Evolutionary conservation across 2,329 filamentous ascomycete species (phyloP), one percentile per base, ranked within the genome.

Genomic region (Monilinia aucupariae): DNA sequence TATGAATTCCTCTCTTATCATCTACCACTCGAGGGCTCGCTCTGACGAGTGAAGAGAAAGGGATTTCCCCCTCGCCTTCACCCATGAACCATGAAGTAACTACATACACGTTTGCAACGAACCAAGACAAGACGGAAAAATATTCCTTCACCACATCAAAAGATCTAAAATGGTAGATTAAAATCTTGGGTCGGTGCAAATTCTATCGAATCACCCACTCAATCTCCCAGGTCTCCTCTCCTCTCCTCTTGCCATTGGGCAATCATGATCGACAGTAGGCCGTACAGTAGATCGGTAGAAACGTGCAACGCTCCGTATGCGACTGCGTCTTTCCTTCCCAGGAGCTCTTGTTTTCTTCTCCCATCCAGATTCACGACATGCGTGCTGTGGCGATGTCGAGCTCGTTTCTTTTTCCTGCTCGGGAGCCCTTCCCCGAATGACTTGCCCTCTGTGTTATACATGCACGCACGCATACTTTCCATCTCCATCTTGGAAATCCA

Each of bases 71-170:
- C 53, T 56, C 53, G 47, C 41, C 47, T 56, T 47, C 41, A 56
- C 8, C 53, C 41, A 34, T 56, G 53, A 56, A 47, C 53, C 53
- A 34, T 56, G 53, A n/a, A 47, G 32, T 47, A 15, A 12, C 9
- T 12, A 17, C 27, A 47, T 6, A 3, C 27, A 30, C 27, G 6
- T 30, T 30, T 30, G 27, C 3, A 30, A 30, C 27, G 27, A 30
- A 30, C 15, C 15, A 13, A 32, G 27, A 6, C 27, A 47, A 56
- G 53, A 22, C 25, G 27, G 27, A 45, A n/a, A 22, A 22, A 20
- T 45, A 22, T 13, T 43, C 8, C 17, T 32, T n/a, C 25, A 55
- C 25, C 4, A 55, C 5, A 55, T n/a, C n/a, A n/a, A 17, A 25
- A 47, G 27, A 56, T 34, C 53, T 47, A 22, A 56, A 2, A 34